These are phyloP conservation scores for Venustampulla echinocandica DNA, from an alignment of 495 filamentous ascomycete species.

Conservation along the genomic window DNA sequence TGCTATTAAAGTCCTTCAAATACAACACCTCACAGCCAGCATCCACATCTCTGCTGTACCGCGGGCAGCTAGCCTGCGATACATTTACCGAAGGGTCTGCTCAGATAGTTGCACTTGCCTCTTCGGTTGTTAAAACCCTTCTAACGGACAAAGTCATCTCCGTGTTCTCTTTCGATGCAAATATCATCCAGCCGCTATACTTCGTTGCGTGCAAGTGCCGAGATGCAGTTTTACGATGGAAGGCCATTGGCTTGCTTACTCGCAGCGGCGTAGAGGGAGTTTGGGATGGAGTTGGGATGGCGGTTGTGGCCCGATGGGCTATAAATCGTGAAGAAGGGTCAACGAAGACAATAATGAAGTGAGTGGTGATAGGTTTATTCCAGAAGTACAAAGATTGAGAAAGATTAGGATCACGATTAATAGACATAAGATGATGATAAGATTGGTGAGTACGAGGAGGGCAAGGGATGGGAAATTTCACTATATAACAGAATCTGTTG, in stretches of 20 bases:
- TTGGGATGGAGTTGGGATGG: conserved; percentile 50
- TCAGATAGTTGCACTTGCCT: neutral
- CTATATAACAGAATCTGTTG: neutral
- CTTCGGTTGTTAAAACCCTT: neutral
- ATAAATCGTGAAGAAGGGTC: conserved; percentile 49
- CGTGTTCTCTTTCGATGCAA: conserved; percentile 33
- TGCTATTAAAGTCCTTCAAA: neutral
- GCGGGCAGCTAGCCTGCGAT: neutral
- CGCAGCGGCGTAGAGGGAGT: conserved; percentile 48
- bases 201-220: conserved; percentile 54
- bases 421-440: neutral
- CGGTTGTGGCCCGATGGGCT: conserved; percentile 44
- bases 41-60: neutral
- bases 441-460: neutral
- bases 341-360: too few species aligned
- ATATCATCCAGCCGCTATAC: conserved; percentile 47
- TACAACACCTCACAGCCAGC: neutral
- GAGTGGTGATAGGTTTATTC: neutral
- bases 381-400: neutral
- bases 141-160: neutral
- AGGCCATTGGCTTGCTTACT: conserved; percentile 47
- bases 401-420: neutral
- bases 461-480: neutral
- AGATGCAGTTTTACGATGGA: conserved; percentile 41
- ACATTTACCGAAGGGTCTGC: neutral